Evolutionary conservation across 768 basidiomycete species (phyloP), one percentile per base, ranked within the genome.

Genomic region (Mycena belliarum): DNA sequence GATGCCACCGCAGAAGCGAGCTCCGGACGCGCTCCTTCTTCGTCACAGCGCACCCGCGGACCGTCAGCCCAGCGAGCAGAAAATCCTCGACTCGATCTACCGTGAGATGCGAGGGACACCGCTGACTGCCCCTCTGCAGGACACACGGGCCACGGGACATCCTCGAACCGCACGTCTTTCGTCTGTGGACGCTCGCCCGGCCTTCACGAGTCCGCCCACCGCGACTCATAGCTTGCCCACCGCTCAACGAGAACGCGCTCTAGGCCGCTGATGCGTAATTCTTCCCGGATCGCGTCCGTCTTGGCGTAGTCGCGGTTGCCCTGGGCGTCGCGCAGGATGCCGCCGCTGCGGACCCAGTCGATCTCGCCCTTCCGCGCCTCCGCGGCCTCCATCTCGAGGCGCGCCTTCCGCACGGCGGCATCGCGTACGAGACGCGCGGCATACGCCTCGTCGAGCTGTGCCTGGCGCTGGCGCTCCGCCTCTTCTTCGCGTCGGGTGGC

Each of bases 1-100:
- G 86, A 65, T 87, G 87, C 81, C 85, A 89, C 10, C 85, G 77
- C 54, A 90, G 69, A 42, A 91, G 69, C 0, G 85, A 83, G 46
- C 76, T 77, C 32, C 88, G 77, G 7, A 90, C 71, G 38, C 81
- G 73, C 42, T 85, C 84, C 70, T 78, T 82, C 63, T 66, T 74
- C 52, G 79, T 79, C 33, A 71, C 72, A 0, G 61, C 70, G 28
- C 72, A 76, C 21, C 73, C 71, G 46, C 80, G 68, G 5, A 85
- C 76, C 49, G 63, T 67, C 54, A 82, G 70, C 14, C 73, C 66
- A 8, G 76, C 78, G 28, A 84, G 71, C 6, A 89, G 62, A 59
- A 89, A 88, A 0, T 74, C 72, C 20, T 80, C 69, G 11, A 89
- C 70, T 1, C 71, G 67, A 16, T 71, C 64, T 0, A 68, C 63